Conservation (phyloP, 2,329 filamentous ascomycete genomes). For the Aureobasidium sp. region DNA sequence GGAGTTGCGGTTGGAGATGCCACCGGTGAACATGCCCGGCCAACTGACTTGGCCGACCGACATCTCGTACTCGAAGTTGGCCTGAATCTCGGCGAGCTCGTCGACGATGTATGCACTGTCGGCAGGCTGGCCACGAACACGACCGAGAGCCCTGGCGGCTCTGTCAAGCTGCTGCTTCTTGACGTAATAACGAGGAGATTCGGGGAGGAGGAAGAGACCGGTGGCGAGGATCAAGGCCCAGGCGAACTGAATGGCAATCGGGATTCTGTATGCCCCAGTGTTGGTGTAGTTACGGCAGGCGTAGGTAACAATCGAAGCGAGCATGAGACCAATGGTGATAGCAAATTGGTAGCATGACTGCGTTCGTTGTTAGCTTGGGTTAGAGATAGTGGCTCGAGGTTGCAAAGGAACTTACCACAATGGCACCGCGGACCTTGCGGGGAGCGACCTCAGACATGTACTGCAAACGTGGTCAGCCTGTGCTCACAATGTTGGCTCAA, state of each 20-base stretch:
- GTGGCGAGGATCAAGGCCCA: slow-evolving; percentile 69
- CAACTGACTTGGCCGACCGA: slow-evolving; percentile 59
- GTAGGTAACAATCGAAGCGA: slow-evolving; percentile 70
- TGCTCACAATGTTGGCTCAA: too few species aligned
- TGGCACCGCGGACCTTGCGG: slow-evolving; percentile 67
- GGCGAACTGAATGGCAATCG: slow-evolving; percentile 70
- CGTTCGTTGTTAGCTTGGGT: too few species aligned
- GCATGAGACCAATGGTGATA: slow-evolving; percentile 70
- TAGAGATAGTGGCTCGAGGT: too few species aligned
- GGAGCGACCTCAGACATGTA: slow-evolving; percentile 32
- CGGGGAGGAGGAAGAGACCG: slow-evolving; percentile 70
- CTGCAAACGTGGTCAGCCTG: too few species aligned
- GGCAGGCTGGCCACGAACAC: slow-evolving; percentile 65
- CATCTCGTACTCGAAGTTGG: slow-evolving; percentile 82
- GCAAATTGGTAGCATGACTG: slow-evolving; percentile 71
- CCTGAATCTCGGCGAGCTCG: slow-evolving; percentile 79
- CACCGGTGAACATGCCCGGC: slow-evolving; percentile 55
- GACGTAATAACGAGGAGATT: slow-evolving; percentile 80
- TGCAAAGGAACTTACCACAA: slow-evolving; percentile 42
- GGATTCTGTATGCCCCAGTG: slow-evolving; percentile 69
- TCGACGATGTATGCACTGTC: slow-evolving; percentile 68
- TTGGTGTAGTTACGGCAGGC: slow-evolving; percentile 56
- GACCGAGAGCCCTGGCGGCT: slow-evolving; percentile 58
- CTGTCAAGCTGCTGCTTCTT: slow-evolving; percentile 64
- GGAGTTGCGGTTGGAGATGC: slow-evolving; percentile 45